These are phyloP conservation scores for Lolium perenne DNA, from an alignment of 176 grass and related monocot species.

Conservation along the genomic window DNA sequence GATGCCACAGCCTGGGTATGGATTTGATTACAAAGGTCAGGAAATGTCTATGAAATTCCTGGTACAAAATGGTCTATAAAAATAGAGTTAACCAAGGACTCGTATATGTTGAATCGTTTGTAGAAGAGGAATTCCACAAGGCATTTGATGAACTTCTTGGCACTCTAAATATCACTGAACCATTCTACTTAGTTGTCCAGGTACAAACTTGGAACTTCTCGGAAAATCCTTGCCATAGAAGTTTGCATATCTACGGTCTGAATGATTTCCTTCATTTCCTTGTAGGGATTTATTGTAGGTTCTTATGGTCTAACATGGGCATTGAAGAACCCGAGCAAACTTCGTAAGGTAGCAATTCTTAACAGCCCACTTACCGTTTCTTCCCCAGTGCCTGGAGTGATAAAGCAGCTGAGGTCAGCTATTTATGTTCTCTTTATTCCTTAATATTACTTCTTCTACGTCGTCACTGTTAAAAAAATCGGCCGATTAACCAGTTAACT, in stretches of 20 bases:
- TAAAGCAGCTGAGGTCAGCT: conserved; percentile 82
- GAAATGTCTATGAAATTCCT: conserved; percentile 15
- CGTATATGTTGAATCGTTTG: conserved; percentile 37
- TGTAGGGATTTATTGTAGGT: conserved; percentile 91
- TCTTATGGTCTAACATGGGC: conserved; percentile 98
- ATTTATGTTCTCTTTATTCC: conserved; percentile 44
- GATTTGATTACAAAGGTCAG: conserved; percentile 87
- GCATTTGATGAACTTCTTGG: conserved; percentile 81
- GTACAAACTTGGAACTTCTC: conserved; percentile 42
- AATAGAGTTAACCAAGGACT: conserved; percentile 30
- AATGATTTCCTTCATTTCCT: conserved; percentile 34
- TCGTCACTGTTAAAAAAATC: too few relatives aligned
- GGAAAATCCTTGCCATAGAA: conserved; percentile 4
- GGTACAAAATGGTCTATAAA: conserved; percentile 8
- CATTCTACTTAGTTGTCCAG: conserved; percentile 94
- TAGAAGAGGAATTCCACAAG: conserved; percentile 90
- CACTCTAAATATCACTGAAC: conserved; percentile 67
- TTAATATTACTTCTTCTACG: conserved; percentile 1
- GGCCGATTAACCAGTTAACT: too few relatives aligned
- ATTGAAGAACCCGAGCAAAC: conserved; percentile 78
- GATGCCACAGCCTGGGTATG: conserved; percentile 94
- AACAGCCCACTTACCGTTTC: conserved; percentile 87
- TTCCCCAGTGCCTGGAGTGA: conserved; percentile 85
- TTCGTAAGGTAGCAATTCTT: conserved; percentile 84
- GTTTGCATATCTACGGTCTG: conserved; percentile 7